Percentiles rank a stretch among this genome's conserved stretches.
phyloP scores from a whole-genome alignment of 1,139 yeast species.

The Kodamaea sp. region DNA sequence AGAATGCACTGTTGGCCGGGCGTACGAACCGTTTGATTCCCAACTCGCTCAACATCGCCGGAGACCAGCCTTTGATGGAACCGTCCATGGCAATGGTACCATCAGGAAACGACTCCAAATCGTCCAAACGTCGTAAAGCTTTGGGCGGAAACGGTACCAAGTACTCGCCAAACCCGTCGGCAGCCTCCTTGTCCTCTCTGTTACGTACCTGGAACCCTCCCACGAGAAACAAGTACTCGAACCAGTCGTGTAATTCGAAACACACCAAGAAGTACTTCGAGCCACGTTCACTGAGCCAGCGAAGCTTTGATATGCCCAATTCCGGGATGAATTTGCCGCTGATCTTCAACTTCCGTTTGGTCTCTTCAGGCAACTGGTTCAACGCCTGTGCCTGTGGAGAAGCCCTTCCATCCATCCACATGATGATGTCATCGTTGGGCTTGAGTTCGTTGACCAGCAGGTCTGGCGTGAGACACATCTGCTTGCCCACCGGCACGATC shows the following conservation, averaged over 20 bases:
- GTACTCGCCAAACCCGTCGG: constrained; percentile 4
- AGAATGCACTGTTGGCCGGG: constrained; percentile 8
- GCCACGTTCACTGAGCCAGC: constrained; percentile 31
- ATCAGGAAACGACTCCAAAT: constrained; percentile 4
- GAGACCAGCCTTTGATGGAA: constrained; percentile 57
- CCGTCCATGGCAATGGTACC: constrained; percentile 48
- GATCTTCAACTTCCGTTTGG: constrained; percentile 15
- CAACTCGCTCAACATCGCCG: constrained; percentile 16
- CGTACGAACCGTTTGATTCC: constrained; percentile 17
- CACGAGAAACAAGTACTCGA: constrained; percentile 38
- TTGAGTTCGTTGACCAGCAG: constrained; percentile 2
- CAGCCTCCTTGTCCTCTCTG: neutral
- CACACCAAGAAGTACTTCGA: constrained; percentile 30
- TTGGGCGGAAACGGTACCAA: constrained; percentile 1
- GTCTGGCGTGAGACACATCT: constrained; percentile 26
- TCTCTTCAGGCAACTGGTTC: constrained; percentile 19
- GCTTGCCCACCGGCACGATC: constrained; percentile 11
- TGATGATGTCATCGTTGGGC: constrained; percentile 41
- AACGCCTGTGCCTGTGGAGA: constrained; percentile 31
- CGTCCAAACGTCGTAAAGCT: neutral
- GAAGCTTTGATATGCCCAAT: constrained; percentile 56
- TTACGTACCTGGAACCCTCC: constrained; percentile 20
- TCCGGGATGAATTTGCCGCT: constrained; percentile 57
- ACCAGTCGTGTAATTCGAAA: constrained; percentile 56
- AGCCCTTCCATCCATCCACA: constrained; percentile 64